Conservation (phyloP, 2,329 filamentous ascomycete genomes). For the Arthrobotrys conoides region DNA sequence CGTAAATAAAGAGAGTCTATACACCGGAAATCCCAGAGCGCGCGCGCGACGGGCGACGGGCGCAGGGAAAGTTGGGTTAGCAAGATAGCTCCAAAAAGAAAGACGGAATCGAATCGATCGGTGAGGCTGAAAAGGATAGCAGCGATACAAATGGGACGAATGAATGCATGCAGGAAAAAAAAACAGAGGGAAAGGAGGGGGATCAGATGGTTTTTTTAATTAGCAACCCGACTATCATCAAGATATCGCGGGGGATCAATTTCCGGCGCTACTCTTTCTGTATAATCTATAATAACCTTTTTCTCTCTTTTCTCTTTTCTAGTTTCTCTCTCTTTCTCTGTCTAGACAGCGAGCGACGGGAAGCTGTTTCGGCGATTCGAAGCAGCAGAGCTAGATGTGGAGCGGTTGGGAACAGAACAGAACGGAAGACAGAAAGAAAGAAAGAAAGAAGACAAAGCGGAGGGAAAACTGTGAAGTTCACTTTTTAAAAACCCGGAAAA, state of each 20-base stretch:
- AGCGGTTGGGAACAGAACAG: constrained; percentile 1
- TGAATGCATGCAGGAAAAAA: too few species aligned
- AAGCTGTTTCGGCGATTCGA: constrained; percentile 4
- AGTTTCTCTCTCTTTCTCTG: background rate
- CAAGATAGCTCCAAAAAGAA: constrained; percentile 12
- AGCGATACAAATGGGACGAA: background rate
- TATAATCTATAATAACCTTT: constrained; percentile 13
- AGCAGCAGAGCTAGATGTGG: background rate
- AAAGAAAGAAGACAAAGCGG: background rate
- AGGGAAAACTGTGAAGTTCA: background rate
- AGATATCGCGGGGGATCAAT: constrained; percentile 14
- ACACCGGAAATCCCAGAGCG: background rate
- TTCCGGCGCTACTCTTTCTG: background rate
- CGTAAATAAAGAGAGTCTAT: constrained; percentile 25
- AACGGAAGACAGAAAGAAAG: background rate
- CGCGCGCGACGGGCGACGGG: background rate
- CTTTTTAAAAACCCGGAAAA: constrained; percentile 5
- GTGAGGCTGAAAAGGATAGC: constrained; percentile 22
- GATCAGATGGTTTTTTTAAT: background rate
- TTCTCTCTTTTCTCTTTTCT: background rate
- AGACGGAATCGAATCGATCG: background rate
- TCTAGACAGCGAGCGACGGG: background rate
- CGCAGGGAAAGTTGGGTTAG: constrained; percentile 19
- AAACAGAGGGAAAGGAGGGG: background rate
- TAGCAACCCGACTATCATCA: background rate